These are phyloP conservation scores for Phytopythium litorale DNA, from an alignment of 352 stramenopile genomes.

Conservation along the genomic window DNA sequence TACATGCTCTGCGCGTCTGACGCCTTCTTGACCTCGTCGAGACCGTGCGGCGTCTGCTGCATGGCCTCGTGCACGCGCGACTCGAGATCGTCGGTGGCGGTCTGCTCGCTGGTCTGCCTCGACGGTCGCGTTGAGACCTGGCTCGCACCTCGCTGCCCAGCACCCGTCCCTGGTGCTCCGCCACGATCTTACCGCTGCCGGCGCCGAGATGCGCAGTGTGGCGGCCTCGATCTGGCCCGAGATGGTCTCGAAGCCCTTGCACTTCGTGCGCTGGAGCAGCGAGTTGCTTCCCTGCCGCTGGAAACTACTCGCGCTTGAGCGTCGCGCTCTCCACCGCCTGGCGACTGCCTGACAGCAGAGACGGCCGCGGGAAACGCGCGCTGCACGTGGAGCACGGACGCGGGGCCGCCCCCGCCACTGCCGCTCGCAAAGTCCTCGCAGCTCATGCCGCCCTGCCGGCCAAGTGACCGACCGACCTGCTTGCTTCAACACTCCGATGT, in stretches of 20 bases:
- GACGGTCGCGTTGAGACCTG: slow-evolving; percentile 84
- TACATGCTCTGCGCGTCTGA: slow-evolving; percentile 76
- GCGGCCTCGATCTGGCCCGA: slow-evolving; percentile 66
- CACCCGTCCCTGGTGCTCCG: slow-evolving; percentile 67
- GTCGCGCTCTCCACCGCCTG: slow-evolving; percentile 63
- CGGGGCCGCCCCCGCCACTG: slow-evolving; percentile 13
- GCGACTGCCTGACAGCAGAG: slow-evolving; percentile 27
- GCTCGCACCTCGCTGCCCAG: slow-evolving; percentile 80
- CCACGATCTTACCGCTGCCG: slow-evolving; percentile 45
- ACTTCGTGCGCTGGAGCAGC: slow-evolving; percentile 76
- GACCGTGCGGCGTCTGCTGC: slow-evolving; percentile 77
- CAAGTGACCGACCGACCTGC: no score
- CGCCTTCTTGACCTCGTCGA: slow-evolving; percentile 84
- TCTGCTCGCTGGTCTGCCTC: slow-evolving; percentile 82
- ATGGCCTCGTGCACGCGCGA: slow-evolving; percentile 81
- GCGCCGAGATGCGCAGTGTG: slow-evolving; percentile 56
- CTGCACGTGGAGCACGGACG: slow-evolving; percentile 15
- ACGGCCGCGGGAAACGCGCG: slow-evolving; percentile 7
- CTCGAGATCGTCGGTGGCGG: slow-evolving; percentile 83
- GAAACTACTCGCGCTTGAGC: slow-evolving; percentile 82
- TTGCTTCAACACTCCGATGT: no score
- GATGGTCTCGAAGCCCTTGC: slow-evolving; percentile 79
- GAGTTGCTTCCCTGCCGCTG: slow-evolving; percentile 71
- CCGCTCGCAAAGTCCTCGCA: slow-evolving; percentile 57
- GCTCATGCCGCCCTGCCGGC: slow-evolving; percentile 28